Evolutionary conservation across 331 rosid genomes (phyloP).

Genomic region (Stylosanthes scabra): DNA sequence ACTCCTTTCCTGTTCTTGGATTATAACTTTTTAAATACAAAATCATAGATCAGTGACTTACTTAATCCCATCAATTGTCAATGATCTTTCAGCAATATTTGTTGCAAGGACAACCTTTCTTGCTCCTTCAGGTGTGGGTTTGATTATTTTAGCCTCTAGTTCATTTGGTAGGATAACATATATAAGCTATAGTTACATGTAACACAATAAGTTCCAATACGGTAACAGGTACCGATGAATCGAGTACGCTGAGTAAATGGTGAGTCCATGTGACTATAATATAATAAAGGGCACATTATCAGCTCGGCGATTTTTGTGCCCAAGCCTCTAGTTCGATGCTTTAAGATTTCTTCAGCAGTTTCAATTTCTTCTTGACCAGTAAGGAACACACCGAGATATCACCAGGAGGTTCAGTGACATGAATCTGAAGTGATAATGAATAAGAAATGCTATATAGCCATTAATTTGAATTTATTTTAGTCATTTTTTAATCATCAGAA

Average conservation of each 20-base stretch:
- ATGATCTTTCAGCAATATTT: slow-evolving; percentile 95
- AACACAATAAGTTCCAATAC: too few species aligned
- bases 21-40: slow-evolving; percentile 86
- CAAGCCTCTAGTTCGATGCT: slow-evolving; percentile 81
- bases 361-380: slow-evolving; percentile 99
- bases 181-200: too few species aligned
- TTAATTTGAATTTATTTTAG: too few species aligned
- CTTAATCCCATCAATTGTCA: slow-evolving; percentile 96
- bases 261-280: too few species aligned
- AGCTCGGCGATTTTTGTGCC: slow-evolving; percentile 96
- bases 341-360: slow-evolving; percentile 96
- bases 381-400: too few species aligned
- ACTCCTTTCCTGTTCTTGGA: slow-evolving; percentile 98
- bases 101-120: slow-evolving; percentile 97
- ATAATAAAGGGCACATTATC: slow-evolving; percentile 92
- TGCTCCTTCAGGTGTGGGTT: slow-evolving; percentile 96
- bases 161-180: slow-evolving; percentile 96
- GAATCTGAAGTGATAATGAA: too few species aligned
- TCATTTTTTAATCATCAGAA: too few species aligned
- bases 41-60: slow-evolving; percentile 97
- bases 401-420: too few species aligned
- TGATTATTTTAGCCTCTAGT: slow-evolving; percentile 91
- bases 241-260: too few species aligned
- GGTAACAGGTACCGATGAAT: too few species aligned
- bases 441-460: too few species aligned